Base-by-base conservation (phyloP, 768 basidiomycete genomes). In the Chalciporus piperatus region DNA sequence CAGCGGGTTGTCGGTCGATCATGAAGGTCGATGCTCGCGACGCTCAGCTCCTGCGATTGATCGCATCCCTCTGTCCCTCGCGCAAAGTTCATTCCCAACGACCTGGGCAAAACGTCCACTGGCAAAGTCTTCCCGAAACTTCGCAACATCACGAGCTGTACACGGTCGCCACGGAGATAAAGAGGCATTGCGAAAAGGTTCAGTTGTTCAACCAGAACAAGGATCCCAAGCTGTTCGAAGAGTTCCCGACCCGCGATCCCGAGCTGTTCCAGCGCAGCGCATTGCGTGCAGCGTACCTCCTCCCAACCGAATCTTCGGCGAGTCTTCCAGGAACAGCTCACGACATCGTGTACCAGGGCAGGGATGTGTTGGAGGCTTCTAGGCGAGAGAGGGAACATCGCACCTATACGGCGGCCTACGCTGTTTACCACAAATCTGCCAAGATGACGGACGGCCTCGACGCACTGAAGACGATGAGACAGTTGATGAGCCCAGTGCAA, bases 1-100 rank as follows among this genome's bases (percentile, higher is more conserved):
- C 74, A 0, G 71, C 74, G 9, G 54, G 63, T 10, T 71, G 63
- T 22, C 61, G 57, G 17, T 77, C 78, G 0, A 75, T 76, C 44
- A 69, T 72, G 60, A 56, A 55, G 11, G 59, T 78, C 6, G 46
- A 51, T 9, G 0, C 41, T 7, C 55, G 59, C 3, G 70, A 76
- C 16, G 41, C 59, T 2, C 45, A 56, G 10, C 61, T 76, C 33
- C 55, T 79, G 16, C 45, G 50, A 5, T 48, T 56, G 20, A 75
- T 79, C 19, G 55, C 56, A 6, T 45, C 56, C 6, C 52, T 77
- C 16, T 66, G 65, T 4, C 72, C 77, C 5, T 14, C 23, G 4
- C 58, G 74, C 3, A 32, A 47, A 9, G 76, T 64, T 47, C 71
- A 73, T 52, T 74, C 72, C 1, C 12, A 35, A 6, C 49, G 42